phyloP scores from a whole-genome alignment of 2,329 filamentous ascomycete species.

The Hypoxylon sp. region DNA sequence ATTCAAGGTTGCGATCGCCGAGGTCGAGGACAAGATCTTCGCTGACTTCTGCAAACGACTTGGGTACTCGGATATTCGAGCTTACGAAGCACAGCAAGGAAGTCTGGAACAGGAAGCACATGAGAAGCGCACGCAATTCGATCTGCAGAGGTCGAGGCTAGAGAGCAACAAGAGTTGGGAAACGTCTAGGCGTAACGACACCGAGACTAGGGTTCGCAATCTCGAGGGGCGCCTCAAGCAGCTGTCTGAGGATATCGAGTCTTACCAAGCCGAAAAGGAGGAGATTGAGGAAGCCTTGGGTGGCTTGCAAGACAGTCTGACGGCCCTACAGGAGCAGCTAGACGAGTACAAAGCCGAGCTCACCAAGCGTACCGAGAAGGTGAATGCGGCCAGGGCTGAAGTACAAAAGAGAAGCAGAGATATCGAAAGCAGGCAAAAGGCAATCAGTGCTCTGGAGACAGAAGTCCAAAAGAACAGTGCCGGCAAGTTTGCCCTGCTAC shows the following conservation, averaged over 20 bases:
- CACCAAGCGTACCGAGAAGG: constrained; percentile 73
- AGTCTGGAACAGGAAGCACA: constrained; percentile 89
- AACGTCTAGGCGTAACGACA: constrained; percentile 60
- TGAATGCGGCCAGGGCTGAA: constrained; percentile 79
- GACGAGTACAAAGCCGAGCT: constrained; percentile 73
- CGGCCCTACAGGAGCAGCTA: constrained; percentile 75
- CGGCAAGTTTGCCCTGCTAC: constrained; percentile 81
- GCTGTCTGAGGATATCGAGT: constrained; percentile 72
- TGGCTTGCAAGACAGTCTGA: constrained; percentile 77
- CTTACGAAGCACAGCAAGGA: constrained; percentile 93
- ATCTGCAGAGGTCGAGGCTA: constrained; percentile 80
- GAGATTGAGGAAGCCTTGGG: constrained; percentile 77
- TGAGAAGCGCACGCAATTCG: constrained; percentile 86
- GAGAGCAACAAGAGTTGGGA: constrained; percentile 68
- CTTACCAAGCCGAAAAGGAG: constrained; percentile 75
- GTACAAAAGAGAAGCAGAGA: constrained; percentile 85
- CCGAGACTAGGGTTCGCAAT: constrained; percentile 71
- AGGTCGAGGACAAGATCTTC: constrained; percentile 90
- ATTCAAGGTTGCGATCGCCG: constrained; percentile 70
- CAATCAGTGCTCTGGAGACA: constrained; percentile 80
- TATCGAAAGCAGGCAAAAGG: constrained; percentile 76
- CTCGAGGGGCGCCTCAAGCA: constrained; percentile 72
- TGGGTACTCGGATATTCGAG: constrained; percentile 87
- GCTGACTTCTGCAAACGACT: constrained; percentile 83
- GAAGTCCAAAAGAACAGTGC: constrained; percentile 86